Base-by-base conservation (phyloP, 345 rosid genomes). In the Isatis tinctoria region DNA sequence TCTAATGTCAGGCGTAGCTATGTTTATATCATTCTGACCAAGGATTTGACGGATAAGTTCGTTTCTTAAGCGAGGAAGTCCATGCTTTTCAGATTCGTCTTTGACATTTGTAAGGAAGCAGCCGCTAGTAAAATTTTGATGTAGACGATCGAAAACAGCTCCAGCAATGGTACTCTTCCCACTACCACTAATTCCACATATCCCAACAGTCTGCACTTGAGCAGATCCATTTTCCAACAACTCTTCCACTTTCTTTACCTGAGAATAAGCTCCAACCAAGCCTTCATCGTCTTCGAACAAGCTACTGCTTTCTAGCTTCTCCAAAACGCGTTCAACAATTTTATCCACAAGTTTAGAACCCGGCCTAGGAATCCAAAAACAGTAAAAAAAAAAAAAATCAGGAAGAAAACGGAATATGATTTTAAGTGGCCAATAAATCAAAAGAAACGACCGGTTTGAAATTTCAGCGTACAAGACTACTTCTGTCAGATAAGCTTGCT, bases 161-260 rank as follows among this genome's bases (percentile, higher is more conserved):
- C 57, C 61, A 45, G 88, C 84, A 30, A 83, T 24, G 24, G 89
- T 64, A 3, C 85, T 83, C 64, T 85, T 83, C 1, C 87, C 89
- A 4, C 74, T 70, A 1, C 89, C 85, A 24, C 80, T 77, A 48
- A 78, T 67, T 4, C 85, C 87, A 60, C 57, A 66, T 33, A 83
- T 80, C 13, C 89, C 85, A 17, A 78, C 17, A 10, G 54, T 54
- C 13, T 16, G 66, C 33, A 81, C 67, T 37, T 71, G 77, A 4
- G 4, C 12, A 2, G 58, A 39, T 1, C 16, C 53, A 8, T 47
- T 47, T n/a, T 49, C 1, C 41, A 85, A 10, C 5, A 67, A 13
- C 16, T 40, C 48, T 14, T 33, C 45, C 8, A 85, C 13, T 17
- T 63, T 9, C 10, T 44, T 12, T 2, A 79, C 17, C 2, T 52